Conservation (phyloP, 2,329 filamentous ascomycete species). For the Biscogniauxia sp. region DNA sequence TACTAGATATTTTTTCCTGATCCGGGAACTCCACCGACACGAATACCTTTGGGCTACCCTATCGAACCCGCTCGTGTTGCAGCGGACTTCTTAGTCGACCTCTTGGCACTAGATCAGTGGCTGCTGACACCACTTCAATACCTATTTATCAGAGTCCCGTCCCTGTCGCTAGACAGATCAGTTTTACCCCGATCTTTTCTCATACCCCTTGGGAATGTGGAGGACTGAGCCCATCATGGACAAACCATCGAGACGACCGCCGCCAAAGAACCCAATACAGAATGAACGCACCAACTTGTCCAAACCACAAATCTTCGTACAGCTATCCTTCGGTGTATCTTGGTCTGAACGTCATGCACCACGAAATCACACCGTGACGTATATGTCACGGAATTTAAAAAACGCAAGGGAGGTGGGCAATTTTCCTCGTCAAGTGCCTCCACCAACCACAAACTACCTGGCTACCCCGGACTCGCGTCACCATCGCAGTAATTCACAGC, state of each 20-base stretch:
- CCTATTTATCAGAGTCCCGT: conserved; percentile 9
- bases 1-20: neutral
- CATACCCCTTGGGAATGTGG: conserved; percentile 17
- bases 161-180: conserved; percentile 1
- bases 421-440: conserved; percentile 46
- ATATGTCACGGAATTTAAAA: conserved; percentile 45
- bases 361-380: conserved; percentile 45
- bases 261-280: conserved; percentile 19
- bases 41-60: neutral
- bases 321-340: conserved; percentile 52
- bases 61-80: neutral
- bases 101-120: conserved; percentile 8
- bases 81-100: conserved; percentile 2
- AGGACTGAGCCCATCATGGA: conserved; percentile 29
- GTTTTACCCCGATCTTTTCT: conserved; percentile 3
- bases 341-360: conserved; percentile 44
- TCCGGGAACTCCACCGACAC: neutral
- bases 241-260: conserved; percentile 14
- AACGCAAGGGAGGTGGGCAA: conserved; percentile 36
- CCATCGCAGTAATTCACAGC: conserved; percentile 22
- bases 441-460: conserved; percentile 46
- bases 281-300: conserved; percentile 27
- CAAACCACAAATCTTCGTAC: conserved; percentile 47
- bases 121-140: neutral
- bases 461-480: conserved; percentile 28